Evolutionary conservation across 768 basidiomycete genomes (phyloP), one percentile per base, ranked within the genome.

Genomic region (Chalciporus chontae): DNA sequence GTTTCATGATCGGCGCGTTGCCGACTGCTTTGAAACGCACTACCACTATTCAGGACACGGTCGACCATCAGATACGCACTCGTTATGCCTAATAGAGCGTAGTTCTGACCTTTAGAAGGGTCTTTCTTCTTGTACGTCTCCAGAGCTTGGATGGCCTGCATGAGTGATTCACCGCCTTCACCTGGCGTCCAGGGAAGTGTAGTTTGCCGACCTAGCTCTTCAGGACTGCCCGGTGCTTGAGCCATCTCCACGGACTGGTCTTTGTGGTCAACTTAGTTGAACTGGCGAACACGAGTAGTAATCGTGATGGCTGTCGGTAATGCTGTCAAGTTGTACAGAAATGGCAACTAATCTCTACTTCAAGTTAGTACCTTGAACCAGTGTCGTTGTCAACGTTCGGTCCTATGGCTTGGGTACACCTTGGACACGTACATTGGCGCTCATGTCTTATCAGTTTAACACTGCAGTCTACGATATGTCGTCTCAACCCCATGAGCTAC

Each of bases 1-100:
- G 91, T 72, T 89, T 94, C 94, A 99, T 96, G 61, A 99, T 94
- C 0, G 95, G 95, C 1, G 94, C 95, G 60, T 95, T 94, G 40
- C 95, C 95, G 9, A 96, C 90, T 2, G 95, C 94, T 67, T 94
- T 94, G 81, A 99, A 99, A 39, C 94, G 85, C 9, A 99, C 91
- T 54, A 97, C 85, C 44, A 97, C 95, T 98, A 65, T 40, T 17
- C 14, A 26, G 34, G 13, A 21, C 32, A 32, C 2, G 40, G 36
- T 9, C 23, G 37, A 23, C 24, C 31, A 17, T 31, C 19, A 40
- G 26, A 46, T 11, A 11, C 10, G 10, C 18, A 27, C 21, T 8
- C 11, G 9, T 51, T 10, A 31, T 17, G 18, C n/a, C 6, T 11
- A n/a, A 46, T 51, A 36, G 19, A 27, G 13, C 3, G 32, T 21